Conservation (phyloP, 2,329 filamentous ascomycete genomes). For the Exserohilum rostratum region DNA sequence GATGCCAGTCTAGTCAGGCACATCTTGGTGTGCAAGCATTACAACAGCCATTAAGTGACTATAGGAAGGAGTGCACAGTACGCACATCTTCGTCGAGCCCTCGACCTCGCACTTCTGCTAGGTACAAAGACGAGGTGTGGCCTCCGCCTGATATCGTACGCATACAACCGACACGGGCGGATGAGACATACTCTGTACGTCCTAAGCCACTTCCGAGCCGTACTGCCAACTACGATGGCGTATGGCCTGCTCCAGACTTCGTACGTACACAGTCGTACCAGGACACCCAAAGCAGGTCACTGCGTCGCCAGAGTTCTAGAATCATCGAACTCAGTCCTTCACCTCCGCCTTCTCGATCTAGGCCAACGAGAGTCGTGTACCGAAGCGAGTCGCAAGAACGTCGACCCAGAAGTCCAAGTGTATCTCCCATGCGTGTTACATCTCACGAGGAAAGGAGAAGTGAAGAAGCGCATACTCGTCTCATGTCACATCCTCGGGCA, state of each 20-base stretch:
- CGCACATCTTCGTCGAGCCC: slow-evolving; percentile 32
- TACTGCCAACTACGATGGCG: slow-evolving; percentile 18
- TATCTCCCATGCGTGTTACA: slow-evolving; percentile 15
- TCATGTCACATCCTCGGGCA: slow-evolving; percentile 34
- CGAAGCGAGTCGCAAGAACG: slow-evolving; percentile 25
- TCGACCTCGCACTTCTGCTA: slow-evolving; percentile 19
- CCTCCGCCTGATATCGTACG: slow-evolving; percentile 26
- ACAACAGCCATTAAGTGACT: slow-evolving; percentile 22
- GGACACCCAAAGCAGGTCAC: slow-evolving; percentile 12
- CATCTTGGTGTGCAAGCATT: slow-evolving; percentile 33
- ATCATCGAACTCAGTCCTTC: slow-evolving; percentile 34
- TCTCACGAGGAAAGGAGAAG: slow-evolving; percentile 11
- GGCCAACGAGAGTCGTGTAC: slow-evolving; percentile 20
- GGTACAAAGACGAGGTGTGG: slow-evolving; percentile 24
- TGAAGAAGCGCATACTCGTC: slow-evolving; percentile 29
- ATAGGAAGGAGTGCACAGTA: slow-evolving; percentile 16
- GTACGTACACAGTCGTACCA: slow-evolving; percentile 31
- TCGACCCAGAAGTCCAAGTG: slow-evolving; percentile 16
- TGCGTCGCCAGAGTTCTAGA: slow-evolving; percentile 19
- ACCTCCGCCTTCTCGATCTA: slow-evolving; percentile 25
- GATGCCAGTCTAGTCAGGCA: slow-evolving; percentile 25
- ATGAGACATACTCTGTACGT: slow-evolving; percentile 2
- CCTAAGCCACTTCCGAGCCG: slow-evolving; percentile 5
- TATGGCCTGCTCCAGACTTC: slow-evolving; percentile 34
- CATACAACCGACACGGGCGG: slow-evolving; percentile 3